phyloP scores from a whole-genome alignment of 257 asterid genomes.

The Voacanga thouarsii region DNA sequence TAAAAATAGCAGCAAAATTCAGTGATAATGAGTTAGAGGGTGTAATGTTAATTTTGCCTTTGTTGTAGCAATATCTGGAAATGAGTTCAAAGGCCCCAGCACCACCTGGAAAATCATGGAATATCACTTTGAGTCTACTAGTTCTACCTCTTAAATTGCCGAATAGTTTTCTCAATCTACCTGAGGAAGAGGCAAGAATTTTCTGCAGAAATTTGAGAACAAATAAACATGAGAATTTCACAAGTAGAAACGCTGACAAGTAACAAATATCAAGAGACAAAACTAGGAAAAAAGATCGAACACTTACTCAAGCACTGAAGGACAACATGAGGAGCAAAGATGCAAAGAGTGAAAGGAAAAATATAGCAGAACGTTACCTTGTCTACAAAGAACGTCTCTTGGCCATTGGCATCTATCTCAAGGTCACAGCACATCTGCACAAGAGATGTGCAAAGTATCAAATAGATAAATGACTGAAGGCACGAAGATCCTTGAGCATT shows the following conservation, averaged over 20 bases:
- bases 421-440: slow-evolving; percentile 40
- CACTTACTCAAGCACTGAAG: too few species aligned
- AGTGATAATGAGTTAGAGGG: slow-evolving; percentile 42
- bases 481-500: neutral
- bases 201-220: slow-evolving; percentile 35
- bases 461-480: neutral
- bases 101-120: slow-evolving; percentile 68
- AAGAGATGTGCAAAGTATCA: neutral
- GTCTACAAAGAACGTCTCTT: slow-evolving; percentile 45
- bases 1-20: slow-evolving; percentile 43
- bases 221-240: neutral
- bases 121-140: slow-evolving; percentile 38
- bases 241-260: too few species aligned
- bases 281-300: too few species aligned
- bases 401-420: slow-evolving; percentile 65
- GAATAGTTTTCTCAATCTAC: slow-evolving; percentile 40
- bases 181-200: slow-evolving; percentile 45
- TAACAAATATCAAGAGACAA: neutral
- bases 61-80: slow-evolving; percentile 42
- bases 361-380: slow-evolving; percentile 31
- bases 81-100: slow-evolving; percentile 55
- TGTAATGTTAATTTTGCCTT: slow-evolving; percentile 35
- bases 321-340: neutral
- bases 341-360: neutral
- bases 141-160: slow-evolving; percentile 17